These are phyloP conservation scores for Rhodomyrtus tomentosa DNA, from an alignment of 345 rosid species.

Conservation along the genomic window DNA sequence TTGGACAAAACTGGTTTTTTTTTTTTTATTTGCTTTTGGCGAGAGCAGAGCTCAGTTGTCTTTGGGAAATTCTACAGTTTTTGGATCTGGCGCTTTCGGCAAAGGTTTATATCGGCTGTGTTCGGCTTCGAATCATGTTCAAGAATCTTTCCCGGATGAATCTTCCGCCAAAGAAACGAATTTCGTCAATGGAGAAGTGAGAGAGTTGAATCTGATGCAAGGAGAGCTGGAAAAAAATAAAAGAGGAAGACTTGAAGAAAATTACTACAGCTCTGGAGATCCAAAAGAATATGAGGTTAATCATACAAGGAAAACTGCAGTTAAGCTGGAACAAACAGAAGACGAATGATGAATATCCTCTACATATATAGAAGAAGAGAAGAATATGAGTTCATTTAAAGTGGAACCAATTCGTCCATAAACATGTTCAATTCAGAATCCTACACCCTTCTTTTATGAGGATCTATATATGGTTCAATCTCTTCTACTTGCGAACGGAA, in stretches of 20 bases:
- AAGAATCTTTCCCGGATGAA: background rate
- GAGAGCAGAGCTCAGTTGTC: background rate
- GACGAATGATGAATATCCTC: background rate
- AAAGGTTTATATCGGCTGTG: background rate
- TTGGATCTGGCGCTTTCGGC: background rate
- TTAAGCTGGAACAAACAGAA: background rate
- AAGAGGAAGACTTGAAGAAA: background rate
- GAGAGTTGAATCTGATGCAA: background rate
- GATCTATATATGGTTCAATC: background rate
- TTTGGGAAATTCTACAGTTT: background rate
- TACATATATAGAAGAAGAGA: background rate
- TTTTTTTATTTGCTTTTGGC: background rate
- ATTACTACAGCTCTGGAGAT: background rate
- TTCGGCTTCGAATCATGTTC: background rate
- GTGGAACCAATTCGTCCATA: background rate
- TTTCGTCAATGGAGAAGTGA: background rate
- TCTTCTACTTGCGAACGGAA: background rate
- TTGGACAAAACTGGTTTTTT: background rate
- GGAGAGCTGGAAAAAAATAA: background rate
- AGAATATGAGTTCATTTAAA: background rate
- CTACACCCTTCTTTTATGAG: background rate
- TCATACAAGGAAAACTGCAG: background rate
- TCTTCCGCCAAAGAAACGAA: background rate
- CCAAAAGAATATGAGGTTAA: background rate
- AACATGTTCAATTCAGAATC: background rate